These are phyloP conservation scores for Cordyceps farinosa DNA, from an alignment of 2,329 filamentous ascomycete species.

Conservation along the genomic window DNA sequence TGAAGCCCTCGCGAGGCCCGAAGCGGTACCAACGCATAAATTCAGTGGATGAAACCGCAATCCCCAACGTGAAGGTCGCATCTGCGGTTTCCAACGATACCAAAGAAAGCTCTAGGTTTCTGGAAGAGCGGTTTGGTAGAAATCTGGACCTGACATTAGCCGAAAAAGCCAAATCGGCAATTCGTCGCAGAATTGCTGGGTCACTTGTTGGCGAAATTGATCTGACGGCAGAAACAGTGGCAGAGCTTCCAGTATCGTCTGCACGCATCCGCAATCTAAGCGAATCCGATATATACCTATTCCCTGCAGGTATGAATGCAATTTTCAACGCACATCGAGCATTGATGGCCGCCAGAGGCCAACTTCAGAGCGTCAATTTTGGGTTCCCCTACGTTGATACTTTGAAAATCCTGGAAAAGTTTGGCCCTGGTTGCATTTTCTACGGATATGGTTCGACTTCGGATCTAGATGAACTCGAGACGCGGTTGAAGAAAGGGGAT, in stretches of 20 bases:
- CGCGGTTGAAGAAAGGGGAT: conserved; percentile 66
- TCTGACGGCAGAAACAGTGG: conserved; percentile 24
- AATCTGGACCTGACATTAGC: conserved; percentile 81
- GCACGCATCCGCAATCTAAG: conserved; percentile 62
- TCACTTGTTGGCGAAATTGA: conserved; percentile 72
- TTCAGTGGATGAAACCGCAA: conserved; percentile 36
- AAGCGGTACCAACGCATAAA: conserved; percentile 68
- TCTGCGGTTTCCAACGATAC: conserved; percentile 2
- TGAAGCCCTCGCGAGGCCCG: conserved; percentile 63
- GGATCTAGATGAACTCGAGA: conserved; percentile 82
- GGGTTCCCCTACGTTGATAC: conserved; percentile 99
- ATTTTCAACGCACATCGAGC: conserved; percentile 85
- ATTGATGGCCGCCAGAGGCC: conserved; percentile 61
- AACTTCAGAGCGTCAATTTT: conserved; percentile 77
- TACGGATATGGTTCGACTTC: conserved; percentile 75
- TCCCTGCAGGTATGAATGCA: conserved; percentile 88
- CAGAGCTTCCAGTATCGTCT: conserved; percentile 31
- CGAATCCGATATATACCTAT: conserved; percentile 86
- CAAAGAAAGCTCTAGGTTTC: conserved; percentile 71
- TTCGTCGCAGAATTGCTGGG: conserved; percentile 83
- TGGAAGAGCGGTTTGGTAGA: conserved; percentile 91
- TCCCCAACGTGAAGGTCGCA: conserved; percentile 35
- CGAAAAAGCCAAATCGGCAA: conserved; percentile 77
- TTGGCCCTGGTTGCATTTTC: conserved; percentile 83
- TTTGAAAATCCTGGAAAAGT: conserved; percentile 90